phyloP scores from a whole-genome alignment of 305 asterid species.

The Striga hermonthica region DNA sequence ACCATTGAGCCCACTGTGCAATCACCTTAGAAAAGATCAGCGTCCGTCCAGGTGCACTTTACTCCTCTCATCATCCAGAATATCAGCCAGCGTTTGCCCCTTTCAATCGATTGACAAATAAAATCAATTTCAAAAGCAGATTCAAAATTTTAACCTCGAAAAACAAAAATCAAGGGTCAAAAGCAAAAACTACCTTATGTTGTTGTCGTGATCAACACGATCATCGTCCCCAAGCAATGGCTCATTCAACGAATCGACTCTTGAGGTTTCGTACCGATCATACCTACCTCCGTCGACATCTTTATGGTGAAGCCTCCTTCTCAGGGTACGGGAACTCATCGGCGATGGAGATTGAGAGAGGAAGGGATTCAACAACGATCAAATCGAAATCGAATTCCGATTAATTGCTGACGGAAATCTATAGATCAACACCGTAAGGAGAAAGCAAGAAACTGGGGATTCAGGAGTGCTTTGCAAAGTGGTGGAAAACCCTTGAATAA shows the following conservation, averaged over 20 bases:
- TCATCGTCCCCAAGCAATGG: constrained; percentile 67
- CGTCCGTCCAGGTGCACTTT: constrained; percentile 69
- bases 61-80: constrained; percentile 61
- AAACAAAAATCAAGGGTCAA: neutral
- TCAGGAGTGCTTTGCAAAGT: too few species aligned
- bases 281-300: constrained; percentile 67
- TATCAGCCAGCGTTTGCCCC: constrained; percentile 50
- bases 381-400: constrained; percentile 6
- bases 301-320: constrained; percentile 79
- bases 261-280: constrained; percentile 61
- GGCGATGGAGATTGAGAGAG: constrained; percentile 3
- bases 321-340: constrained; percentile 71
- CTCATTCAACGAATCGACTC: constrained; percentile 59
- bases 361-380: constrained; percentile 19
- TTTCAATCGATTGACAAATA: constrained; percentile 18
- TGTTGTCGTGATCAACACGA: constrained; percentile 31
- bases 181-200: constrained; percentile 33
- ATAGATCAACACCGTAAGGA: too few species aligned
- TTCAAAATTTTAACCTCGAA: constrained; percentile 1
- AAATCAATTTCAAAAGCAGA: neutral
- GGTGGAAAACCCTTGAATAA: too few species aligned
- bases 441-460: too few species aligned
- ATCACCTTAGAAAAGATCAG: constrained; percentile 68
- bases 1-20: constrained; percentile 96
- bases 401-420: neutral